Percentiles rank a stretch among this genome's conserved stretches.
phyloP scores from a whole-genome alignment of 805 yeast species.

The Candida ovalis region DNA sequence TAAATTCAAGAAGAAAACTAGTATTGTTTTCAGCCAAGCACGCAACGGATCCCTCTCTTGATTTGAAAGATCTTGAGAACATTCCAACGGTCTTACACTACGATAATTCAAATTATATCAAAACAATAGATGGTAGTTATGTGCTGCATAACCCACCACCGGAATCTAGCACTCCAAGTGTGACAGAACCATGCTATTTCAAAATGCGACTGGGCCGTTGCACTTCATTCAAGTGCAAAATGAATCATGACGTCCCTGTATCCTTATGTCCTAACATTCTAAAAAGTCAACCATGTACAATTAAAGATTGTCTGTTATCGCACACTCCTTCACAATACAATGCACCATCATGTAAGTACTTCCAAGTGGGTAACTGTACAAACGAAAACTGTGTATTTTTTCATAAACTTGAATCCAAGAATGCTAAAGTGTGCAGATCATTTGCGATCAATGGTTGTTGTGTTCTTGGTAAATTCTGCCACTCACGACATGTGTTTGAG shows the following conservation, averaged over 20 bases:
- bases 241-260: not conserved
- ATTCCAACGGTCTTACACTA: not conserved
- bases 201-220: not conserved
- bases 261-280: constrained; percentile 35
- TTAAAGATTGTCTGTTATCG: constrained; percentile 47
- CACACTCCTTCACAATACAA: constrained; percentile 60
- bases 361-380: constrained; percentile 43
- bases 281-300: constrained; percentile 39
- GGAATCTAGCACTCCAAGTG: not conserved
- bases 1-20: not conserved
- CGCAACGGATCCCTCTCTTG: not conserved
- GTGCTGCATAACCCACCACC: not conserved
- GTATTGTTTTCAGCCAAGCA: not conserved
- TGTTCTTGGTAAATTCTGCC: constrained; percentile 54
- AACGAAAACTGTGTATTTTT: constrained; percentile 48
- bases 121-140: not conserved
- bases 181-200: not conserved
- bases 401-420: constrained; percentile 41
- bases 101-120: not conserved
- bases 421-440: constrained; percentile 49
- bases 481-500: constrained; percentile 50
- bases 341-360: constrained; percentile 55
- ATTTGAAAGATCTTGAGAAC: not conserved
- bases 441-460: constrained; percentile 73
- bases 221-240: not conserved